These are phyloP conservation scores for Trichoderma simmonsii DNA, from an alignment of 2,329 filamentous ascomycete species.

Conservation along the genomic window DNA sequence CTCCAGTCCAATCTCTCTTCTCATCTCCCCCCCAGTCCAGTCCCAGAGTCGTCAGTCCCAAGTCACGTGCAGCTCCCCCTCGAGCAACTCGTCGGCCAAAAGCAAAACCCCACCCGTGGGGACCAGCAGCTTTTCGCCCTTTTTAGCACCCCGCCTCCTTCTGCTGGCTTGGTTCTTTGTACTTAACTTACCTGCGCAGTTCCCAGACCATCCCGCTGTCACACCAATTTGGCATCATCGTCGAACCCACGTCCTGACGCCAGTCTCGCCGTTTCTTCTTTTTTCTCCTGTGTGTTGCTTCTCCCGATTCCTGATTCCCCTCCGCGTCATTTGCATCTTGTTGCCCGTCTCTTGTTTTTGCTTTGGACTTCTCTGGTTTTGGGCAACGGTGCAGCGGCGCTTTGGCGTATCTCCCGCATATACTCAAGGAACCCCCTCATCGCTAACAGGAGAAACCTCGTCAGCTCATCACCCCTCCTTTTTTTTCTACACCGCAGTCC, in stretches of 20 bases:
- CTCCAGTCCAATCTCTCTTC: slow-evolving; percentile 1
- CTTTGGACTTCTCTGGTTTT: neutral
- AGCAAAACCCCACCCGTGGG: neutral
- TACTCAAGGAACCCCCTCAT: slow-evolving; percentile 21
- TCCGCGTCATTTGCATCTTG: neutral
- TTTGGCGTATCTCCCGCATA: slow-evolving; percentile 27
- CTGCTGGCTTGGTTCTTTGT: neutral
- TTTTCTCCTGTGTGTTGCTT: neutral
- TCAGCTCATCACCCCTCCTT: slow-evolving; percentile 26
- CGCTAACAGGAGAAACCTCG: slow-evolving; percentile 28
- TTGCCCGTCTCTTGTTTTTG: neutral
- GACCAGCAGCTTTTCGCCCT: slow-evolving; percentile 16
- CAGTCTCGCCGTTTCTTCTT: neutral
- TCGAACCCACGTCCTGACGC: neutral
- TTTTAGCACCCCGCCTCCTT: slow-evolving; percentile 14
- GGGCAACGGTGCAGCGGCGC: neutral
- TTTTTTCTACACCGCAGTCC: slow-evolving; percentile 5
- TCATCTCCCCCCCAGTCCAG: neutral
- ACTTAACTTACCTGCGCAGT: slow-evolving; percentile 5
- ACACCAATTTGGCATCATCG: slow-evolving; percentile 16
- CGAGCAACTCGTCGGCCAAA: neutral
- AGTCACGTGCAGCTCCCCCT: slow-evolving; percentile 4
- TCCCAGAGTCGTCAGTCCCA: neutral
- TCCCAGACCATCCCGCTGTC: slow-evolving; percentile 14
- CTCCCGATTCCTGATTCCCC: neutral